These are phyloP conservation scores for Moesziomyces sp. DNA, from an alignment of 1,284 basidiomycete genomes.

Conservation along the genomic window DNA sequence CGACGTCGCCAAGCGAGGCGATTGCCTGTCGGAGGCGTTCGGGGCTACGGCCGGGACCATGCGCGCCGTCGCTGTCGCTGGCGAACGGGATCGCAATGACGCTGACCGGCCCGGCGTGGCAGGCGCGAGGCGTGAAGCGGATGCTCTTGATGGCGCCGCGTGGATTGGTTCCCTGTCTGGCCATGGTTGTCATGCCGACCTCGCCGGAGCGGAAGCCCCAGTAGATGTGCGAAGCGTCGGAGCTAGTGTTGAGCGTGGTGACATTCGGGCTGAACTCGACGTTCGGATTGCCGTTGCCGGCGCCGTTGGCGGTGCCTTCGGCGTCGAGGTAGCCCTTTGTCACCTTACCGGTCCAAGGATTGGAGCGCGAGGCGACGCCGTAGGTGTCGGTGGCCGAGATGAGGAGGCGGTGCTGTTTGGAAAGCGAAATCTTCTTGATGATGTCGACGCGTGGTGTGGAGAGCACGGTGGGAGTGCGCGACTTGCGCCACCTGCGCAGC, in stretches of 20 bases:
- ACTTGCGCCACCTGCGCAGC: slow-evolving; percentile 76
- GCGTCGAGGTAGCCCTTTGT: slow-evolving; percentile 80
- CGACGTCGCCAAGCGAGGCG: slow-evolving; percentile 53
- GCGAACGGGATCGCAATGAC: slow-evolving; percentile 57
- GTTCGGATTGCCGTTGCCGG: slow-evolving; percentile 80
- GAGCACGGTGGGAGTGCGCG: slow-evolving; percentile 73
- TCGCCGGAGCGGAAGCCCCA: slow-evolving; percentile 83
- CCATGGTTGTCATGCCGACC: slow-evolving; percentile 74
- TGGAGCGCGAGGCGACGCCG: slow-evolving; percentile 79
- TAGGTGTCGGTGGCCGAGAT: slow-evolving; percentile 77
- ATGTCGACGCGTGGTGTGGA: slow-evolving; percentile 56
- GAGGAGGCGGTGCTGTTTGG: slow-evolving; percentile 73
- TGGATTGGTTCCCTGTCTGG: slow-evolving; percentile 60
- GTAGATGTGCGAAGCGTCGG: slow-evolving; percentile 76
- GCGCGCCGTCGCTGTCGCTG: slow-evolving; percentile 53
- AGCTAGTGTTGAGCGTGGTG: slow-evolving; percentile 72
- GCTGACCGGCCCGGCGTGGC: slow-evolving; percentile 52
- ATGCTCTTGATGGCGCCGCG: slow-evolving; percentile 54
- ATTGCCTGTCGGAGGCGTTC: slow-evolving; percentile 57
- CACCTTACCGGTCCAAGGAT: slow-evolving; percentile 76
- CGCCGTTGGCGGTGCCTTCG: slow-evolving; percentile 73
- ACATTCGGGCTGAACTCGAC: slow-evolving; percentile 79
- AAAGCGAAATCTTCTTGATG: slow-evolving; percentile 67
- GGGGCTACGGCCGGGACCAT: slow-evolving; percentile 54
- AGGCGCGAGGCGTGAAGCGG: slow-evolving; percentile 45